A percentile compares a stretch with the other conserved stretches of the same genome.
Conservation (phyloP, 2,329 filamentous ascomycete species). For the Penicillium sp. region DNA sequence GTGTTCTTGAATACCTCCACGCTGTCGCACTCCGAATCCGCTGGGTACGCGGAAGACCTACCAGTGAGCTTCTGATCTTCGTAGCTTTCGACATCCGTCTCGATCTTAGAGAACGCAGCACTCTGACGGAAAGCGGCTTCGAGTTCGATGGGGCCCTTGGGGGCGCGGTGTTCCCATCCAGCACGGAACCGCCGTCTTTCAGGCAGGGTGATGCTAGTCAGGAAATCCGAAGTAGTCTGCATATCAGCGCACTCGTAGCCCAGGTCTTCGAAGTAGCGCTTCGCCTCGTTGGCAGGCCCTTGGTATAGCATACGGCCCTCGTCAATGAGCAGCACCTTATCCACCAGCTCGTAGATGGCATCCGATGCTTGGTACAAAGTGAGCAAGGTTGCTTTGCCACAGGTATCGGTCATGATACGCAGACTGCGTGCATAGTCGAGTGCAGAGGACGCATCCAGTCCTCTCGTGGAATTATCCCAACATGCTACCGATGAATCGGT, state of each 20-base stretch:
- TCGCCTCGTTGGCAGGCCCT: slow-evolving; percentile 49
- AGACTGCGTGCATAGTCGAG: slow-evolving; percentile 61
- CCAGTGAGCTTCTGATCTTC: slow-evolving; percentile 33
- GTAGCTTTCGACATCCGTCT: slow-evolving; percentile 52
- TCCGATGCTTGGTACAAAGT: slow-evolving; percentile 61
- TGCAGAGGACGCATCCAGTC: slow-evolving; percentile 63
- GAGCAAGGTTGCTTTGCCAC: slow-evolving; percentile 56
- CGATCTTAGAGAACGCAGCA: slow-evolving; percentile 48
- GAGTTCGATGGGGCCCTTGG: slow-evolving; percentile 58
- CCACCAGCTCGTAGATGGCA: slow-evolving; percentile 58
- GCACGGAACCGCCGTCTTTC: slow-evolving; percentile 55
- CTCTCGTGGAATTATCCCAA: slow-evolving; percentile 68
- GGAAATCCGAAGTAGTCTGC: slow-evolving; percentile 63
- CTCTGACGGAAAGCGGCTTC: slow-evolving; percentile 58
- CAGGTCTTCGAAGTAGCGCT: slow-evolving; percentile 54
- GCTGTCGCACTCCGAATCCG: slow-evolving; percentile 25
- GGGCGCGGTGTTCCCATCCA: slow-evolving; percentile 54
- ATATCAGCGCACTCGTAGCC: slow-evolving; percentile 50
- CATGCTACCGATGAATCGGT: slow-evolving; percentile 60
- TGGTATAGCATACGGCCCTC: slow-evolving; percentile 57
- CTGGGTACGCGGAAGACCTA: slow-evolving; percentile 41
- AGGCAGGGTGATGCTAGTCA: slow-evolving; percentile 62
- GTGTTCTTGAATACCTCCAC: slow-evolving; percentile 49
- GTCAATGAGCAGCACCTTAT: slow-evolving; percentile 67
- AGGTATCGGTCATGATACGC: slow-evolving; percentile 62